Conservation (phyloP, 1,139 yeast genomes). For the Pneumocystis sp. region DNA sequence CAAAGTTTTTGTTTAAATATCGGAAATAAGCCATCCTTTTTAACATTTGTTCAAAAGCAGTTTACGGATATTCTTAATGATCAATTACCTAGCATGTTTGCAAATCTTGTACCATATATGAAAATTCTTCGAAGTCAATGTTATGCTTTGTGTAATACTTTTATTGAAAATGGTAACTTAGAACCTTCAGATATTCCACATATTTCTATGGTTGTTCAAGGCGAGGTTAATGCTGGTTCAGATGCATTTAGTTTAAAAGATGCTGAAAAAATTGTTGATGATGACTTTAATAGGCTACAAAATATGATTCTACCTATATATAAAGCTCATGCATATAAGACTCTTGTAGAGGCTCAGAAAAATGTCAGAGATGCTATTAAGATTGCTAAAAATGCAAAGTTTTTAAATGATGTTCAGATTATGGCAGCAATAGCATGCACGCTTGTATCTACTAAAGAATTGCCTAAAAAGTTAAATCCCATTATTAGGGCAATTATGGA, state of each 20-base stretch:
- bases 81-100: conserved; percentile 40
- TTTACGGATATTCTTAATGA: conserved; percentile 33
- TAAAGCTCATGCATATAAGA: conserved; percentile 56
- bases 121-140: conserved; percentile 80
- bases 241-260: conserved; percentile 72
- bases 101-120: conserved; percentile 77
- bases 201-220: conserved; percentile 79
- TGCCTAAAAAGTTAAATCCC: conserved; percentile 81
- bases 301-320: conserved; percentile 54
- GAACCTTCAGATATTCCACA: conserved; percentile 67
- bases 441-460: conserved; percentile 37
- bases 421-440: conserved; percentile 68
- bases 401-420: conserved; percentile 46
- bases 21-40: conserved; percentile 16
- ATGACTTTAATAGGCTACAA: conserved; percentile 50
- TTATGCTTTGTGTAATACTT: conserved; percentile 62
- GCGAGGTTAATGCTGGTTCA: conserved; percentile 89
- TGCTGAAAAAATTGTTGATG: conserved; percentile 57
- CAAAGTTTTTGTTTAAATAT: conserved; percentile 51
- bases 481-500: conserved; percentile 87
- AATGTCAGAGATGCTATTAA: conserved; percentile 51
- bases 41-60: conserved; percentile 23
- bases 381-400: conserved; percentile 46
- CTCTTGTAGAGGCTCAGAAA: conserved; percentile 65
- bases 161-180: conserved; percentile 60